Percentiles rank a stretch among this genome's conserved stretches.
These are phyloP conservation scores for Endotrypanum monterogeii DNA, from an alignment of 208 protist genomes.

Conservation along the genomic window DNA sequence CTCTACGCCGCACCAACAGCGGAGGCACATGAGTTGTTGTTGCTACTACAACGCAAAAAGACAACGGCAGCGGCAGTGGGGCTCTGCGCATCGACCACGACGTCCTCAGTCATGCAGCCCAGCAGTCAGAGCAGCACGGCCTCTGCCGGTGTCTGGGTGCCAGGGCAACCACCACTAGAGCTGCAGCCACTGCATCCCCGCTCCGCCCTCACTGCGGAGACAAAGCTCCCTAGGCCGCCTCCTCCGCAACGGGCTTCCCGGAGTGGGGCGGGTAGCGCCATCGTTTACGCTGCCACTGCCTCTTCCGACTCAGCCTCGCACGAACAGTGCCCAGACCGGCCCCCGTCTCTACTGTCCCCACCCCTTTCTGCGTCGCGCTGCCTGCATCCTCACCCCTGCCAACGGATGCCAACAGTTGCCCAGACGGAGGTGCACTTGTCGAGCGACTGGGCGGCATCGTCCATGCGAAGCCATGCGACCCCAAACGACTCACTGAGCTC, in stretches of 20 bases:
- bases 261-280: not conserved
- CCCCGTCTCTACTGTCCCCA: not conserved
- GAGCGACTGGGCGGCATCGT: not conserved
- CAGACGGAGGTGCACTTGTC: not conserved
- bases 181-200: not conserved
- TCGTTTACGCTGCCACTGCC: not conserved
- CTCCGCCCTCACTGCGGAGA: not conserved
- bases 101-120: not conserved
- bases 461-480: not conserved
- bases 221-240: not conserved
- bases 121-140: not conserved
- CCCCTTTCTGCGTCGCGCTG: not conserved
- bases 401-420: not conserved
- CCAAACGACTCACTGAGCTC: not conserved
- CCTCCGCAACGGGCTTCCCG: not conserved
- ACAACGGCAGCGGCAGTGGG: not conserved
- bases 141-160: not conserved
- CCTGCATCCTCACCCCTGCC: not conserved
- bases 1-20: slow-evolving; percentile 42
- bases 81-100: not conserved
- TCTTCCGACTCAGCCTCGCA: not conserved
- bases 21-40: slow-evolving; percentile 26
- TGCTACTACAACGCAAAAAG: slow-evolving; percentile 24
- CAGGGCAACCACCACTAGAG: not conserved
- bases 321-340: not conserved